A percentile compares a stretch with the other conserved stretches of the same genome.
Evolutionary conservation across 2,329 filamentous ascomycete genomes (phyloP).

Genomic region (Xylaria sp.): DNA sequence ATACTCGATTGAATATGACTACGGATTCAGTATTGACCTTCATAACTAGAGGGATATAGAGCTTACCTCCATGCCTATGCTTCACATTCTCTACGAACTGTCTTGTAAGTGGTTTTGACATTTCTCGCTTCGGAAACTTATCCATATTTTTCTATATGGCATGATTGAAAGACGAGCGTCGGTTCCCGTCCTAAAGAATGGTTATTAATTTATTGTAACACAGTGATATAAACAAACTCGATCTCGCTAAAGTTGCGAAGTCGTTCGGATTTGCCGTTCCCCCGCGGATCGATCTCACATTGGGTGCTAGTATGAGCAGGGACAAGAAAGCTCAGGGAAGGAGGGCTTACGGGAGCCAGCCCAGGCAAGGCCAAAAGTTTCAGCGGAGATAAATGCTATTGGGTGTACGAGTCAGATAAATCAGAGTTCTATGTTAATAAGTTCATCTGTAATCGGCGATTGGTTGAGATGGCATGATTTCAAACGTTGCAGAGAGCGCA

Average conservation of each 20-base stretch:
- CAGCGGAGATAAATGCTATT: constrained; percentile 49
- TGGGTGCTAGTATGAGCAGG: constrained; percentile 79
- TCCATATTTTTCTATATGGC: not conserved
- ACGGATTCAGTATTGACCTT: constrained; percentile 8
- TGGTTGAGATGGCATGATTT: not conserved
- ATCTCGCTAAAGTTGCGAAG: constrained; percentile 85
- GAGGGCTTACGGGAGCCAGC: constrained; percentile 82
- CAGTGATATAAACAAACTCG: constrained; percentile 50
- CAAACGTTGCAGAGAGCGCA: not conserved
- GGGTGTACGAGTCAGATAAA: not conserved
- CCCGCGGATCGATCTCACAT: constrained; percentile 80
- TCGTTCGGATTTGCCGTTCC: constrained; percentile 82
- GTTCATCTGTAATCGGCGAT: not conserved
- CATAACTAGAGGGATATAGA: constrained; percentile 53
- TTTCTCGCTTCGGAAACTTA: not conserved
- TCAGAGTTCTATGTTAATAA: not conserved
- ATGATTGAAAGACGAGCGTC: not conserved
- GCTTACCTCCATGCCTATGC: constrained; percentile 96
- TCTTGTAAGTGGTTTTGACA: constrained; percentile 82
- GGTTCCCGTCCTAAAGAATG: not conserved
- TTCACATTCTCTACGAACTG: constrained; percentile 77
- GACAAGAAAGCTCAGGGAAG: constrained; percentile 74
- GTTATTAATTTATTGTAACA: constrained; percentile 2
- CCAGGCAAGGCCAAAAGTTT: constrained; percentile 68
- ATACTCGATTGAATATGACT: constrained; percentile 55